Conservation (phyloP, 495 filamentous ascomycete genomes). For the Opeltia flavorubescens region DNA sequence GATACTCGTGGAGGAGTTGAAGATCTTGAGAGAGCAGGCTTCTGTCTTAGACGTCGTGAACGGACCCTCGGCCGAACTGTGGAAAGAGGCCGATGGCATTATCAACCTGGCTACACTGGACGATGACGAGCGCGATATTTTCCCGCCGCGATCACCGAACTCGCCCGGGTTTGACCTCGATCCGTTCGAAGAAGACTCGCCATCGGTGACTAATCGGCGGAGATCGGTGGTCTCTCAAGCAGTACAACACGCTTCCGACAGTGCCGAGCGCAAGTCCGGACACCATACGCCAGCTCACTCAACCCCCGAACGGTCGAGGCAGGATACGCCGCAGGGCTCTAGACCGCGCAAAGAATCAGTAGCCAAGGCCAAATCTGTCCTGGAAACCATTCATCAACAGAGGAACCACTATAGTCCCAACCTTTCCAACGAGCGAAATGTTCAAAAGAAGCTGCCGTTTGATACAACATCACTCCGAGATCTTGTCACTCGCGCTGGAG, state of each 20-base stretch:
- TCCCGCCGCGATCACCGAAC: conserved; percentile 35
- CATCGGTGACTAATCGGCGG: conserved; percentile 10
- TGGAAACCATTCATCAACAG: conserved; percentile 69
- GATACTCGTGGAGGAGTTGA: conserved; percentile 65
- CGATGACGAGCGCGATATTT: conserved; percentile 47
- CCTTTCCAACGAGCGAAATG: conserved; percentile 25
- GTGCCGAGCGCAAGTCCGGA: conserved; percentile 4
- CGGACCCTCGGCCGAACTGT: conserved; percentile 49
- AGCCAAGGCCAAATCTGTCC: conserved; percentile 61
- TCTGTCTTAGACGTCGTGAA: conserved; percentile 49
- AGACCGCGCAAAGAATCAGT: conserved; percentile 33
- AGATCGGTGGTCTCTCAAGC: conserved; percentile 5
- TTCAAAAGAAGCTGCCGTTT: conserved; percentile 71
- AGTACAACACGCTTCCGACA: conserved; percentile 5
- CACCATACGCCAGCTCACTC: conserved; percentile 4
- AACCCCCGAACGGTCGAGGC: conserved; percentile 3
- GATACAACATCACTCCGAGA: conserved; percentile 81
- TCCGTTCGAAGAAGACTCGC: conserved; percentile 46
- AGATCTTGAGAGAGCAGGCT: conserved; percentile 49
- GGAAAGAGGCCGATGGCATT: conserved; percentile 79
- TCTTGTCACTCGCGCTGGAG: conserved; percentile 70
- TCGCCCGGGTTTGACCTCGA: conserved; percentile 41
- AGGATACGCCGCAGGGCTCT: conserved; percentile 12
- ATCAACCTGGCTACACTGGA: conserved; percentile 75
- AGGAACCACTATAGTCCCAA: conserved; percentile 36